Evolutionary conservation across 169 alveolate species (phyloP), one percentile per base, ranked within the genome.

Genomic region (Plasmodium gonderi): DNA sequence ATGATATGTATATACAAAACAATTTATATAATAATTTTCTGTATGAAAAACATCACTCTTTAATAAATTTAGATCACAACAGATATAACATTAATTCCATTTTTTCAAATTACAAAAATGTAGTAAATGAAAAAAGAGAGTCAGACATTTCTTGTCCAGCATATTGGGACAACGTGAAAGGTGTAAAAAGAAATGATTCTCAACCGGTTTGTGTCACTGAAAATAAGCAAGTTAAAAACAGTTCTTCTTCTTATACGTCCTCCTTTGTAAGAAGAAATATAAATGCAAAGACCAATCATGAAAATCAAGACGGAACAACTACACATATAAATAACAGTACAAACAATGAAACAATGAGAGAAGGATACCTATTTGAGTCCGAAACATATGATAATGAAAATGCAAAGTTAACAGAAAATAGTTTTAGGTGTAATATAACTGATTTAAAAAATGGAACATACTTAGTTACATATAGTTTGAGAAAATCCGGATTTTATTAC

Each of bases 401-500:
- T 45, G 26, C 20, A 40, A 87, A 87, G 47, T 20, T 87, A 67
- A 51, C 51, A 12, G n/a, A 51, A 60, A 64, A 87, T 1, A 38
- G 90, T 26, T n/a, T 76, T 2, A 87, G 68, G 68, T 87, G 93
- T 31, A 74, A 74, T 67, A 26, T 87, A 23, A 47, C 68, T 3
- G 93, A 87, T 64, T 64, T 87, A 23, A 74, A 87, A 77, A 87
- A 87, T 87, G 93, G 93, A 67, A 49, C 80, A 9, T 87, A 87
- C 47, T n/a, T 87, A n/a, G 79, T 87, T 17, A 40, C 93, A 6
- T 87, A 54, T 54, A 75, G 14, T 47, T 36, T 87, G 31, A 78
- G 90, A 54, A 75, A 45, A 78, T 33, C 78, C 31, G 93, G 93
- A 2, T 44, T 68, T 44, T 87, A 87, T 20, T 87, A 87, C 47